Evolutionary conservation across 2,329 filamentous ascomycete species (phyloP), one percentile per base, ranked within the genome.

Genomic region (Ophiostoma sp.): DNA sequence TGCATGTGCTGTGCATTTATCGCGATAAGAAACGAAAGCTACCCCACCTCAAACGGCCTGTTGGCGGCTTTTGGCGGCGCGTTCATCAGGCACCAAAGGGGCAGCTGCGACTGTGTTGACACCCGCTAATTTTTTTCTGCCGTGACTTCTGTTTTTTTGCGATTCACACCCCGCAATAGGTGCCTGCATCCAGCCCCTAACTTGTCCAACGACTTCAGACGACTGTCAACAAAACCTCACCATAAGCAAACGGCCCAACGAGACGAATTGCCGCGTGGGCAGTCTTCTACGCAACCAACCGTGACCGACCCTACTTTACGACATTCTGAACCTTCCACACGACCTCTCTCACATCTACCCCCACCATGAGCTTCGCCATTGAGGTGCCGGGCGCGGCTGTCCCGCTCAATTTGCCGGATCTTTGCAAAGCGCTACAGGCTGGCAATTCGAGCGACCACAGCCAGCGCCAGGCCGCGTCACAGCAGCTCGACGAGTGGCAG

Each of bases 321-420:
- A 19, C 11, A 42, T 2, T 17, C 6, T 3, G 36, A 33, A 28
- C 19, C 42, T 28, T 31, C 4, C 22, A 22, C 22, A 25, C 33
- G 19, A 64, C n/a, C 33, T 12, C 36, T 17, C 33, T 3, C 9
- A 6, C 19, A 36, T 45, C 12, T 33, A 17, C 9, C 12, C 36
- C 28, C 64, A 78, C 75, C 76, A 93, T 93, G 91, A 89, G 86
- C 80, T 91, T 91, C 81, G 83, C 88, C 74, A 90, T 97, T 79
- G 94, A 97, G 84, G 90, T 94, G 74, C 88, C 93, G 7, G 94
- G 92, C 76, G 94, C 96, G 83, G 92, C 94, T 61, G 94, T 87
- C 77, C 92, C 92, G 72, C 84, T 95, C 75, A 90, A 82, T 74
- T 82, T 87, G 73, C 85, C 87, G 74, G 88, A 90, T 79, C 87